These are phyloP conservation scores for Trichoderma sp. DNA, from an alignment of 2,329 filamentous ascomycete genomes.

Conservation along the genomic window DNA sequence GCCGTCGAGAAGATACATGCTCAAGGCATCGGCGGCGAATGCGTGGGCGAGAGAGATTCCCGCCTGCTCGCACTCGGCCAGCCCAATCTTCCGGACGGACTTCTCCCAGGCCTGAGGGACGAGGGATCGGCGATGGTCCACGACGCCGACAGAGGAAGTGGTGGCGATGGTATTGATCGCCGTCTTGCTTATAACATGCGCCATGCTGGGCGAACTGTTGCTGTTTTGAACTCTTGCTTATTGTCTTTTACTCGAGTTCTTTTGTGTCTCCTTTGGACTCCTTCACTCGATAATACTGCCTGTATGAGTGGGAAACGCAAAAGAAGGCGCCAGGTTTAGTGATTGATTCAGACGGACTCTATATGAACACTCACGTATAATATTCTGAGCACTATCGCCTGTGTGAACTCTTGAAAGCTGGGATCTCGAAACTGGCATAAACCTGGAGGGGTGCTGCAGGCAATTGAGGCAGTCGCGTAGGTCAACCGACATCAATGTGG, in stretches of 20 bases:
- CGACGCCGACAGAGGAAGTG: background rate
- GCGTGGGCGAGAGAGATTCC: constrained; percentile 71
- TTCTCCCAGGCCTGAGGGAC: constrained; percentile 52
- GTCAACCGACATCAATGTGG: constrained; percentile 60
- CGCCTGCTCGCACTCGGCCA: constrained; percentile 68
- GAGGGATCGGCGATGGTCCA: constrained; percentile 39
- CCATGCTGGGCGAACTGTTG: constrained; percentile 9
- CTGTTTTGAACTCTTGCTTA: background rate
- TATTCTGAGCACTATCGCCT: constrained; percentile 55
- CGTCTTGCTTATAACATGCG: constrained; percentile 19
- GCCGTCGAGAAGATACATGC: constrained; percentile 70
- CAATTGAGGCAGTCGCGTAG: constrained; percentile 54
- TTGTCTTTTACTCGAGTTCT: background rate
- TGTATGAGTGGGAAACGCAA: constrained; percentile 2
- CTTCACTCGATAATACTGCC: constrained; percentile 18
- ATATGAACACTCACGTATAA: constrained; percentile 41
- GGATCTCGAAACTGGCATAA: constrained; percentile 55
- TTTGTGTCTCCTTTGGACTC: background rate
- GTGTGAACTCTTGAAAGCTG: constrained; percentile 54
- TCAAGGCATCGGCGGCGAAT: constrained; percentile 71
- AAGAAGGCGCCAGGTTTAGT: background rate
- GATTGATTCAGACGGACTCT: background rate
- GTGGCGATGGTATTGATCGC: constrained; percentile 20
- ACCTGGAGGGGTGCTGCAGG: constrained; percentile 54
- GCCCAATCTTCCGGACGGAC: constrained; percentile 59